These are phyloP conservation scores for Entrophospora sp. DNA, from an alignment of 192 early-diverging fungal genomes.

Conservation along the genomic window DNA sequence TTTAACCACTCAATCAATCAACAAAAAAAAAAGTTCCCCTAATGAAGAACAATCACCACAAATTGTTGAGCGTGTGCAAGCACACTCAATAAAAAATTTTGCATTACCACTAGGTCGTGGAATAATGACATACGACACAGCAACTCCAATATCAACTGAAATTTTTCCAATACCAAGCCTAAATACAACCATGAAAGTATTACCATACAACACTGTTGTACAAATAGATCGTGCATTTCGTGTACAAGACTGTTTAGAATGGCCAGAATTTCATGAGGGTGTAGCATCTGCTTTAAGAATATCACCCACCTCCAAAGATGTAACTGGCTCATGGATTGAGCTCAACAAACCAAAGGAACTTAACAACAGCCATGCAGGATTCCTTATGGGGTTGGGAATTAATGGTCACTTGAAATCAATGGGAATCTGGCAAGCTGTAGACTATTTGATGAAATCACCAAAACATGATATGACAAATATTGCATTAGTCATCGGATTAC, in stretches of 20 bases:
- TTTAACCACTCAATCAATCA: not conserved
- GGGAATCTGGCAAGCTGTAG: constrained; percentile 45
- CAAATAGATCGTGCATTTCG: constrained; percentile 36
- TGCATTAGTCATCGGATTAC: constrained; percentile 69
- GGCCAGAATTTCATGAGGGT: constrained; percentile 87
- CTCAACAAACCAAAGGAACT: constrained; percentile 54
- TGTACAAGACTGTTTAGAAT: constrained; percentile 44
- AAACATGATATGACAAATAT: constrained; percentile 61
- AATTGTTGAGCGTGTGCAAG: constrained; percentile 8
- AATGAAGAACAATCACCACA: constrained; percentile 8
- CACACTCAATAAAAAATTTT: constrained; percentile 38
- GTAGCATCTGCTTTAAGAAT: constrained; percentile 71
- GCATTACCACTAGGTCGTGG: constrained; percentile 62
- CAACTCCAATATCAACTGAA: constrained; percentile 42
- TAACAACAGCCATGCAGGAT: constrained; percentile 62
- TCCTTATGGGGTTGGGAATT: constrained; percentile 74
- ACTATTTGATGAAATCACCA: constrained; percentile 52
- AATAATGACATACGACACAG: constrained; percentile 58
- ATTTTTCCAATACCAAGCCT: constrained; percentile 49
- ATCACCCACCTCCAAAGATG: constrained; percentile 38
- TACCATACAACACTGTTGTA: constrained; percentile 52
- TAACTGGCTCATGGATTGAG: constrained; percentile 73
- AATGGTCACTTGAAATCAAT: constrained; percentile 65
- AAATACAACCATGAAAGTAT: constrained; percentile 49
- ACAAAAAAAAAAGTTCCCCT: not conserved